A percentile compares a stretch with the other conserved stretches of the same genome.
These are phyloP conservation scores for Dendrostoma leiphaemia DNA, from an alignment of 2,329 filamentous ascomycete genomes.

Conservation along the genomic window DNA sequence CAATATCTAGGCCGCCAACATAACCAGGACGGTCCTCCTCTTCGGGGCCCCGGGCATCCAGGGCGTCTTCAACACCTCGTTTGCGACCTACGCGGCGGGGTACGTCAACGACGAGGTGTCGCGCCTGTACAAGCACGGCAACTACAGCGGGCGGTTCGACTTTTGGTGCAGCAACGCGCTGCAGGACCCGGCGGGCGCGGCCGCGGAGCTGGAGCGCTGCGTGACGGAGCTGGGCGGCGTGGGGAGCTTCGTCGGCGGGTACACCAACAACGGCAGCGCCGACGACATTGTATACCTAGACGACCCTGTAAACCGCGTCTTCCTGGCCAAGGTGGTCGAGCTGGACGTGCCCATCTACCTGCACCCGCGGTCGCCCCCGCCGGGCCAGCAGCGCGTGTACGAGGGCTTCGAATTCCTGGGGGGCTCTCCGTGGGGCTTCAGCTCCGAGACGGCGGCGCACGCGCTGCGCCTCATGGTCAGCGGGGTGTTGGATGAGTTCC, in stretches of 20 bases:
- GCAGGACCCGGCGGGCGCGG: constrained; percentile 20
- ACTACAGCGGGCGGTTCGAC: constrained; percentile 20
- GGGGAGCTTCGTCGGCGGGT: constrained; percentile 19
- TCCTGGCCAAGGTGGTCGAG: constrained; percentile 9
- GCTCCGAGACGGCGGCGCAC: constrained; percentile 17
- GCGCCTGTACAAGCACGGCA: constrained; percentile 14
- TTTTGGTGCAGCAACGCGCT: constrained; percentile 22
- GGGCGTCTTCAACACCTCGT: constrained; percentile 21
- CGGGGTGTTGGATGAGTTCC: constrained; percentile 22
- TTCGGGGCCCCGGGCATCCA: constrained; percentile 21
- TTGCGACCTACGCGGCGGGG: constrained; percentile 14
- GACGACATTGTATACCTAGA: constrained; percentile 8
- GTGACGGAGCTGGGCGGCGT: constrained; percentile 18
- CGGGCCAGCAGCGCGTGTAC: constrained; percentile 2
- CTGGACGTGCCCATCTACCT: constrained; percentile 12
- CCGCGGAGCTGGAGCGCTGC: constrained; percentile 21
- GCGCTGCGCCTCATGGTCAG: constrained; percentile 22
- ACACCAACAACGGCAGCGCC: constrained; percentile 5
- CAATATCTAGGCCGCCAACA: no score
- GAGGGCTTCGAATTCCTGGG: constrained; percentile 5
- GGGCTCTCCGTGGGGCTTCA: constrained; percentile 2
- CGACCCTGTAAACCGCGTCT: constrained; percentile 1
- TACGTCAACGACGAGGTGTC: constrained; percentile 21
- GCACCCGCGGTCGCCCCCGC: constrained; percentile 6
- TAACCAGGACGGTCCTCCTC: constrained; percentile 15